Conservation (phyloP, 352 stramenopile species). For the Phytophthora aleatoria region DNA sequence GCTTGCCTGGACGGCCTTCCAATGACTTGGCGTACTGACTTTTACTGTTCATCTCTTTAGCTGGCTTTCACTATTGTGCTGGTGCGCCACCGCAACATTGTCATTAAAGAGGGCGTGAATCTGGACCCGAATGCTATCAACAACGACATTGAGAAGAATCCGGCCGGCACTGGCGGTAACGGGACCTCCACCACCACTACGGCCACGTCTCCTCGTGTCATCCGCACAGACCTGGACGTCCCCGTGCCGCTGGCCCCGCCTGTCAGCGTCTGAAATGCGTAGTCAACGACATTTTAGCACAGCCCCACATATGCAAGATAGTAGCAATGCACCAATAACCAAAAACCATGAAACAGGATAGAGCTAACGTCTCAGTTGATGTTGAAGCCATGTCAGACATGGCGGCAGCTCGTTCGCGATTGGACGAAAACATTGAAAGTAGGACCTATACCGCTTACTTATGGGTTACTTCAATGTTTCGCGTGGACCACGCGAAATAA, state of each 20-base stretch:
- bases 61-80: conserved; percentile 67
- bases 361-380: background rate
- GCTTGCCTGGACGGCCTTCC: too few species aligned
- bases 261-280: conserved; percentile 63
- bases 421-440: too few species aligned
- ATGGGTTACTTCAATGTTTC: background rate
- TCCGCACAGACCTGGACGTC: conserved; percentile 66
- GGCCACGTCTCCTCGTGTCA: conserved; percentile 64
- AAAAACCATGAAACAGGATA: background rate
- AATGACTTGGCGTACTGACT: background rate
- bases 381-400: conserved; percentile 19
- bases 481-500: conserved; percentile 10
- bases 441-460: too few species aligned
- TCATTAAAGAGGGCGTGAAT: conserved; percentile 76
- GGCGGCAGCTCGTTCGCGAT: too few species aligned
- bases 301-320: background rate
- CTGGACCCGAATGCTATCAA: conserved; percentile 45
- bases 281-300: background rate
- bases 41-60: conserved; percentile 29
- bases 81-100: conserved; percentile 77
- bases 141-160: conserved; percentile 58
- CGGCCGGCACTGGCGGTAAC: conserved; percentile 30
- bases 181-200: conserved; percentile 25
- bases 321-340: background rate
- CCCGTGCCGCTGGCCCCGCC: conserved; percentile 62